Evolutionary conservation across 768 basidiomycete genomes (phyloP).

Genomic region (Mycena leptocephala): DNA sequence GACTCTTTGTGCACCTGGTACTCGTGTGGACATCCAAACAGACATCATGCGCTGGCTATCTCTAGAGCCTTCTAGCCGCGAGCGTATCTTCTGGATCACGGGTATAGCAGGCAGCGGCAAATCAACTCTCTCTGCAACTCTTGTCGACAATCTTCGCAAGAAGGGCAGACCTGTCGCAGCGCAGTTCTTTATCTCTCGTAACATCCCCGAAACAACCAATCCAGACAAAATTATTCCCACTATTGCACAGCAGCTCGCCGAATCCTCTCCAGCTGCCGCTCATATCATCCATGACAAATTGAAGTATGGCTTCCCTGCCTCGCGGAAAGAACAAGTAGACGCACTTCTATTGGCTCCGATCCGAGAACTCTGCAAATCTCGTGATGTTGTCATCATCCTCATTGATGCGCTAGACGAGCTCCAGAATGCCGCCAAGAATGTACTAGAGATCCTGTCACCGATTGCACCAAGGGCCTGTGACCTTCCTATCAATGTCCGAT

Average conservation of each 20-base stretch:
- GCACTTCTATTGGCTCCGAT: conserved; percentile 12
- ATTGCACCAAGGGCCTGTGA: conserved; percentile 1
- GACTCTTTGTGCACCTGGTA: conserved; percentile 9
- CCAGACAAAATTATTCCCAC: conserved; percentile 6
- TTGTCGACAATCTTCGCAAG: neutral
- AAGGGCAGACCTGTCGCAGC: neutral
- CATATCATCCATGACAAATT: neutral
- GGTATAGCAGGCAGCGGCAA: conserved; percentile 18
- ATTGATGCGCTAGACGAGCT: conserved; percentile 19
- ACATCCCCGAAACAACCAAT: conserved; percentile 13
- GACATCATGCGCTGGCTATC: conserved; percentile 4
- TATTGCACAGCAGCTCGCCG: conserved; percentile 14
- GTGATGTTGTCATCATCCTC: neutral
- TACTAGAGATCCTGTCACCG: neutral
- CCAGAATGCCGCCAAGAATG: neutral
- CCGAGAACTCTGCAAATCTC: neutral
- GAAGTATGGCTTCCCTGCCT: neutral
- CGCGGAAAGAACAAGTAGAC: conserved; percentile 8
- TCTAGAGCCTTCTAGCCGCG: neutral
- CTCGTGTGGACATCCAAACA: neutral
- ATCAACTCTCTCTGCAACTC: conserved; percentile 13
- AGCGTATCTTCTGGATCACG: conserved; percentile 17
- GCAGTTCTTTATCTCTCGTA: conserved; percentile 11
- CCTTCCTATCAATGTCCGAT: conserved; percentile 14
- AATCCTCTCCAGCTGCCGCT: conserved; percentile 15